Evolutionary conservation across 306 rosid genomes (phyloP), one percentile per base, ranked within the genome.

Genomic region (Leucaena leucocephala): DNA sequence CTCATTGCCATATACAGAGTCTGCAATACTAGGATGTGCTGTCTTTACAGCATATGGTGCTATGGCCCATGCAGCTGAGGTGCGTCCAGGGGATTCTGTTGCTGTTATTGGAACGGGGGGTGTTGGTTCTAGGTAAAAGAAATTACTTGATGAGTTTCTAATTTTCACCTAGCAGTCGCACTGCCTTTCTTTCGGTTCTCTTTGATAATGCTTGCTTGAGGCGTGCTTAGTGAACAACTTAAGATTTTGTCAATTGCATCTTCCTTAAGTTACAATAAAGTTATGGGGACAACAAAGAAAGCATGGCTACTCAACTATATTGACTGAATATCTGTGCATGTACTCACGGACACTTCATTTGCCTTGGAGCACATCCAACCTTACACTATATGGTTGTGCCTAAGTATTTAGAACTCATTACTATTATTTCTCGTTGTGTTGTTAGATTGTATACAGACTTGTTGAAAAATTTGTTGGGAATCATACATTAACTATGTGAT

Each of bases 21-120:
- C 98, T 72, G 98, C 98, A 79, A 88, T 95, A 84, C 80, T 95
- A 61, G 98, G 98, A 70, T 95, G 98, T 79, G 98, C 98, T 22
- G 98, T 91, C 63, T 92, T 95, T 83, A 95, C 98, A 78, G 98
- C 98, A 44, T 95, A 95, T 80, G 98, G 98, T 45, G 97, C 98
- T 42, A 92, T 95, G 98, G 97, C 97, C 74, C 97, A 95, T 86
- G 98, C 97, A 0, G 98, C 98, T 76, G 71, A 92, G 87, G 94
- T 95, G 84, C 89, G 84, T 45, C 96, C 98, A 6, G 98, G 98
- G 78, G 97, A 95, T 86, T 88, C 98, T 44, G 87, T 92, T 85
- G 98, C 96, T 74, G 94, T 95, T 76, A 88, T 92, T 78, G 98
- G 98, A 85, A 80, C 92, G 27, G 98, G 98, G 50, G 98, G 98